A percentile compares a stretch with the other conserved stretches of the same genome.
Evolutionary conservation across 2,329 filamentous ascomycete genomes (phyloP).

Genomic region (Penicillium psychrosexuale): DNA sequence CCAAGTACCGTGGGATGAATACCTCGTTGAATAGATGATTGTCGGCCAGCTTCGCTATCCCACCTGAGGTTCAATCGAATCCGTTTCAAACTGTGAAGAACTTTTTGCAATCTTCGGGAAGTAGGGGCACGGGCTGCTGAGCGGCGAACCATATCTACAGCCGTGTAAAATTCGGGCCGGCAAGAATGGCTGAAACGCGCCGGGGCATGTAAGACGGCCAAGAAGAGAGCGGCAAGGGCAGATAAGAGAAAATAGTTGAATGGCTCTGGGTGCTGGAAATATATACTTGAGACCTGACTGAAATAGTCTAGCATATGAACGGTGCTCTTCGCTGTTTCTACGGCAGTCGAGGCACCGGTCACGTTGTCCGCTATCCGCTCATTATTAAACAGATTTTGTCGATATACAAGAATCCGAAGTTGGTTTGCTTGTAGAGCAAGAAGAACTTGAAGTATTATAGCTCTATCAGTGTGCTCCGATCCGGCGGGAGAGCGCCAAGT

Average conservation of each 20-base stretch:
- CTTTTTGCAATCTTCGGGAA: constrained; percentile 57
- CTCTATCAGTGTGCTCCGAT: constrained; percentile 28
- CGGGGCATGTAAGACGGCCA: constrained; percentile 48
- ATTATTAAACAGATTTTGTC: constrained; percentile 43
- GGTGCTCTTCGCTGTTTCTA: constrained; percentile 41
- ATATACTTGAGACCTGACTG: constrained; percentile 38
- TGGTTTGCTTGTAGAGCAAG: constrained; percentile 49
- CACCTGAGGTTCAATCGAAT: constrained; percentile 51
- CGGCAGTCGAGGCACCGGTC: constrained; percentile 39
- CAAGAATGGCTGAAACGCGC: constrained; percentile 40
- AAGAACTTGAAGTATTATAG: constrained; percentile 44
- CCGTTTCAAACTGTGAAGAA: constrained; percentile 56
- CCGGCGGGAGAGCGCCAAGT: constrained; percentile 16
- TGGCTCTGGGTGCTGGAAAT: constrained; percentile 39
- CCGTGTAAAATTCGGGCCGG: constrained; percentile 50
- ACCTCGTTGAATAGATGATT: background rate
- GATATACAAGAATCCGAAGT: constrained; percentile 46
- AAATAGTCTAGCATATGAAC: constrained; percentile 41
- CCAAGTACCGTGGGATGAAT: background rate
- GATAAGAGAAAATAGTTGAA: constrained; percentile 46
- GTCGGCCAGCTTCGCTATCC: constrained; percentile 1
- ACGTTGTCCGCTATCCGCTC: constrained; percentile 38
- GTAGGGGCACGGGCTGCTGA: constrained; percentile 56
- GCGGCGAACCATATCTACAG: constrained; percentile 58
- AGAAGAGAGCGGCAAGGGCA: constrained; percentile 41